Percentiles rank a stretch among this genome's conserved stretches.
Conservation (phyloP, 2,329 filamentous ascomycete species). For the Cladosporium sphaerospermum region DNA sequence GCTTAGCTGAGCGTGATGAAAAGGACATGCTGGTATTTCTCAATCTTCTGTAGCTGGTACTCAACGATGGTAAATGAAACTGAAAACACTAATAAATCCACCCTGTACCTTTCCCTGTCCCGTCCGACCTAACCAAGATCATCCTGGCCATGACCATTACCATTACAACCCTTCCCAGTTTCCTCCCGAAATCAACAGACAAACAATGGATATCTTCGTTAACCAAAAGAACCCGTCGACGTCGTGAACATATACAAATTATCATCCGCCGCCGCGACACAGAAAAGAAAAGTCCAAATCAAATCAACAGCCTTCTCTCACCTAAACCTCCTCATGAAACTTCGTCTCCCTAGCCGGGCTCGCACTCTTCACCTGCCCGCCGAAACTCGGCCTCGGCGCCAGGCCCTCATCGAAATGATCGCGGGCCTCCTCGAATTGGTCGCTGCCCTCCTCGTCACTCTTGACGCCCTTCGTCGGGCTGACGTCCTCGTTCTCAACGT, state of each 20-base stretch:
- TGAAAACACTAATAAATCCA: too few relatives aligned
- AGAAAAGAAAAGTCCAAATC: not conserved
- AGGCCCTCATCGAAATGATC: constrained; percentile 45
- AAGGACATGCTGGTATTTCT: too few relatives aligned
- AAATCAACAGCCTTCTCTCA: not conserved
- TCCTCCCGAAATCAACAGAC: not conserved
- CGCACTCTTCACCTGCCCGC: constrained; percentile 31
- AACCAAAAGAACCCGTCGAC: not conserved
- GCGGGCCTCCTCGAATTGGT: constrained; percentile 49
- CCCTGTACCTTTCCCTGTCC: too few relatives aligned
- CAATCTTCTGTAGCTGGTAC: too few relatives aligned
- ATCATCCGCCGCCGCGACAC: not conserved
- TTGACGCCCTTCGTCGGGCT: constrained; percentile 25
- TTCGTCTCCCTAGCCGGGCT: constrained; percentile 54
- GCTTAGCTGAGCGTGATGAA: too few relatives aligned
- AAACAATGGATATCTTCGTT: not conserved
- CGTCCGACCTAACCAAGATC: too few relatives aligned
- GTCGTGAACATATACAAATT: not conserved
- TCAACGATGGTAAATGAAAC: too few relatives aligned
- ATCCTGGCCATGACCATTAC: too few relatives aligned
- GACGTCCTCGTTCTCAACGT: constrained; percentile 14
- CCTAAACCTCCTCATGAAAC: constrained; percentile 52
- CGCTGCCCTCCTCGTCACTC: constrained; percentile 31
- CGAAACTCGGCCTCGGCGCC: constrained; percentile 37
- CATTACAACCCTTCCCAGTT: too few relatives aligned